Percentiles rank a stretch among this genome's conserved stretches.
Evolutionary conservation across 306 rosid species (phyloP).

Genomic region (Begonia masoniana): DNA sequence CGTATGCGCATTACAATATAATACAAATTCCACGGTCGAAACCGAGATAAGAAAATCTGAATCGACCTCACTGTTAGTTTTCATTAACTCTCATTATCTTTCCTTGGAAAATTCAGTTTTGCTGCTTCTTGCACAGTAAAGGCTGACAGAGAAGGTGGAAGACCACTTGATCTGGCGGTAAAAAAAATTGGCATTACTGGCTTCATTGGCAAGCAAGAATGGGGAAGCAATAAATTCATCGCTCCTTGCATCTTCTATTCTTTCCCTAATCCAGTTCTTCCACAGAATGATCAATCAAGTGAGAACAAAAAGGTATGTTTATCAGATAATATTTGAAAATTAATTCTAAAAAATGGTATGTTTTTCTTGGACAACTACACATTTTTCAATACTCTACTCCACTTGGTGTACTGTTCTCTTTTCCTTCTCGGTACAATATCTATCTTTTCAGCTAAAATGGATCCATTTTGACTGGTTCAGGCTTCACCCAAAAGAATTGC

Average conservation of each 20-base stretch:
- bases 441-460: no score
- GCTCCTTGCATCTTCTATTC: no score
- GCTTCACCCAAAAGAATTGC: background rate
- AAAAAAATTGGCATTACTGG: background rate
- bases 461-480: background rate
- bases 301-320: conserved; percentile 35
- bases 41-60: conserved; percentile 22
- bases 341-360: no score
- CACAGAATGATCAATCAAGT: conserved; percentile 12
- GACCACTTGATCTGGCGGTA: no score
- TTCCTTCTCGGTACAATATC: no score
- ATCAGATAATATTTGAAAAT: no score
- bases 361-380: no score
- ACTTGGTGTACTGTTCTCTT: background rate
- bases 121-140: conserved; percentile 2
- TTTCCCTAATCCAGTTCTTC: conserved; percentile 4
- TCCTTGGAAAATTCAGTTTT: background rate
- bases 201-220: no score
- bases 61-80: background rate
- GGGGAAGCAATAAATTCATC: no score
- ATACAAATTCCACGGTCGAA: conserved; percentile 34
- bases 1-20: conserved; percentile 69
- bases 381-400: background rate
- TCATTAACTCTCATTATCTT: background rate
- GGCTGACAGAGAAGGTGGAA: no score